Conservation (phyloP, 306 rosid species). For the Leucaena leucocephala region DNA sequence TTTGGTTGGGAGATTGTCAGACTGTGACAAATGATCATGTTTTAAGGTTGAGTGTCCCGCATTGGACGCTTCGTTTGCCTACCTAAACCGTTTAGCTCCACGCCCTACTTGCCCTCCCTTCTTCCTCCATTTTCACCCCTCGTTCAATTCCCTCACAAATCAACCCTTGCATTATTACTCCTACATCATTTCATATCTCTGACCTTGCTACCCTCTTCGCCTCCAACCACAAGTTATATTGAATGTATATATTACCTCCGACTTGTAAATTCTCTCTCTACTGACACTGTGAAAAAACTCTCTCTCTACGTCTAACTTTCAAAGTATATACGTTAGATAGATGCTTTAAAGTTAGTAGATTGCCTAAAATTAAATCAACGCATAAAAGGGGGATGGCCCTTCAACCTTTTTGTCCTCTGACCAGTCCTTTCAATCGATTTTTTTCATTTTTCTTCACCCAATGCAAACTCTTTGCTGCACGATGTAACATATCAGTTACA, state of each 20-base stretch:
- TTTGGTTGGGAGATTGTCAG: neutral
- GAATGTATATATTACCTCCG: neutral
- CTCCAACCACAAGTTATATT: neutral
- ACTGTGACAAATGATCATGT: slow-evolving; percentile 31
- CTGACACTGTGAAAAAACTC: neutral
- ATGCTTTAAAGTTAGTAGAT: slow-evolving; percentile 29
- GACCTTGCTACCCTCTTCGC: no score
- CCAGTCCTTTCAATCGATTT: slow-evolving; percentile 43
- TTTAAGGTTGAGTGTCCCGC: slow-evolving; percentile 52
- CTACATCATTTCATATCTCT: neutral
- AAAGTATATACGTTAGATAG: slow-evolving; percentile 5
- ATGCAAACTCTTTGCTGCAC: slow-evolving; percentile 1
- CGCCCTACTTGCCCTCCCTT: slow-evolving; percentile 28
- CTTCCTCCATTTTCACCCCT: neutral
- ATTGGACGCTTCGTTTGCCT: slow-evolving; percentile 43
- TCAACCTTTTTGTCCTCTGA: slow-evolving; percentile 48
- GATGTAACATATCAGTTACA: slow-evolving; percentile 21
- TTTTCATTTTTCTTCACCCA: slow-evolving; percentile 21
- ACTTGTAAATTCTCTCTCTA: neutral
- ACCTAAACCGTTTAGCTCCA: slow-evolving; percentile 41
- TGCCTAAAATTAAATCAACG: slow-evolving; percentile 12
- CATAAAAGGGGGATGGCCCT: slow-evolving; percentile 41
- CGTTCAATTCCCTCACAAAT: neutral
- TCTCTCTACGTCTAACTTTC: neutral
- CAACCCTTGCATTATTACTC: neutral